These are phyloP conservation scores for Leishmania tropica DNA, from an alignment of 208 protist genomes.

Conservation along the genomic window DNA sequence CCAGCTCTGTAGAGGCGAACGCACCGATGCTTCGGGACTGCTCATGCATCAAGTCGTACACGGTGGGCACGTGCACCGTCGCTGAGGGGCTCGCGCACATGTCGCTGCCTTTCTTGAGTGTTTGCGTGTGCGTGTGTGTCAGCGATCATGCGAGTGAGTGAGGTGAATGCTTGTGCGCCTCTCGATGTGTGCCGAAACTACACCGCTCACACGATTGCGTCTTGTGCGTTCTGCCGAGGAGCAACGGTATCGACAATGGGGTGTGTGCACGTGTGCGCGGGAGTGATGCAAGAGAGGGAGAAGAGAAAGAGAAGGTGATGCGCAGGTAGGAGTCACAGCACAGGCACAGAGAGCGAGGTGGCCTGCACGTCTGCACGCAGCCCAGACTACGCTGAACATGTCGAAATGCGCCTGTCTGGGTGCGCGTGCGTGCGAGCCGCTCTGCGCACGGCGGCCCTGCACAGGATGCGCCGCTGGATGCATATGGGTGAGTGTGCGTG, in stretches of 20 bases:
- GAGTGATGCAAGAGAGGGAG: neutral
- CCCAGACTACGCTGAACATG: neutral
- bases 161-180: neutral
- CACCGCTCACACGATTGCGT: neutral
- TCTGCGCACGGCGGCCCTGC: neutral
- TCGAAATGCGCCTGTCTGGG: neutral
- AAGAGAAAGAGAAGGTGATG: neutral
- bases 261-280: neutral
- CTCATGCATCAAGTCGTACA: slow-evolving; percentile 12
- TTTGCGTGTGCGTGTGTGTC: neutral
- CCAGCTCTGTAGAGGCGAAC: slow-evolving; percentile 8
- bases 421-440: neutral
- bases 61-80: slow-evolving; percentile 11
- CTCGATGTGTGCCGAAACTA: neutral
- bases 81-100: neutral
- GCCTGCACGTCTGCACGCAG: neutral
- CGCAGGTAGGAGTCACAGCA: neutral
- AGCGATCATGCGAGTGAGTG: neutral
- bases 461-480: neutral
- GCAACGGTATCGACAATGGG: neutral
- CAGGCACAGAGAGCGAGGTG: neutral
- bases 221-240: neutral
- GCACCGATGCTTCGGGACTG: slow-evolving; percentile 1
- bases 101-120: neutral
- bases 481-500: neutral